Evolutionary conservation across 331 rosid genomes (phyloP).

Genomic region (Pyrus hybrid): DNA sequence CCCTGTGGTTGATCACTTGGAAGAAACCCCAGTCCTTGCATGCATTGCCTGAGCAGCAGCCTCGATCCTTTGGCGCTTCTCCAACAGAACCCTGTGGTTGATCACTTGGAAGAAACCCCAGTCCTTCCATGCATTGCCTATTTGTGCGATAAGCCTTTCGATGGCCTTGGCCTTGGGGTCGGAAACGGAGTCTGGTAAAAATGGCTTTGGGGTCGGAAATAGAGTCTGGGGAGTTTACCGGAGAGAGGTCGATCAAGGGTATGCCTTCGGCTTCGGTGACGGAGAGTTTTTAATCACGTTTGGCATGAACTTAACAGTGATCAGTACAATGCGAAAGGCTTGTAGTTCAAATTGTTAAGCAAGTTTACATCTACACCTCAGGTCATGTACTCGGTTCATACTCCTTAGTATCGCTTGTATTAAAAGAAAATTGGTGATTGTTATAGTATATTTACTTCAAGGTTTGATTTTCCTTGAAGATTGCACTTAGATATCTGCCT

Average conservation of each 20-base stretch:
- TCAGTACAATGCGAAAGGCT: no score
- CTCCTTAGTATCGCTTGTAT: no score
- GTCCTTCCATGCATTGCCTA: slow-evolving; percentile 33
- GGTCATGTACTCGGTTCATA: no score
- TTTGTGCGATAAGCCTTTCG: slow-evolving; percentile 12
- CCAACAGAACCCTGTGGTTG: slow-evolving; percentile 42
- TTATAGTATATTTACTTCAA: no score
- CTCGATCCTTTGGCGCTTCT: slow-evolving; percentile 12
- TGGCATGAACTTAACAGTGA: no score
- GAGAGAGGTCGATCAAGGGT: slow-evolving; percentile 48
- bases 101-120: slow-evolving; percentile 58
- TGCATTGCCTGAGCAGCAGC: slow-evolving; percentile 27
- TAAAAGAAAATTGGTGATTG: no score
- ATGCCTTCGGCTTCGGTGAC: slow-evolving; percentile 21
- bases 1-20: slow-evolving; percentile 50
- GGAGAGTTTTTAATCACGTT: not conserved
- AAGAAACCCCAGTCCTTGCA: slow-evolving; percentile 52
- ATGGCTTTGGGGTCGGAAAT: not conserved
- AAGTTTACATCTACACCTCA: no score
- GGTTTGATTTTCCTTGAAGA: no score
- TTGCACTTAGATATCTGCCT: no score
- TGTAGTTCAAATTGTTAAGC: no score
- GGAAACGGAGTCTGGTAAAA: no score
- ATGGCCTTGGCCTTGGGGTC: not conserved
- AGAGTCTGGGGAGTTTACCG: not conserved